A percentile compares a stretch with the other conserved stretches of the same genome.
Conservation (phyloP, 176 grass and related monocot species). For the Phoenix dactylifera region DNA sequence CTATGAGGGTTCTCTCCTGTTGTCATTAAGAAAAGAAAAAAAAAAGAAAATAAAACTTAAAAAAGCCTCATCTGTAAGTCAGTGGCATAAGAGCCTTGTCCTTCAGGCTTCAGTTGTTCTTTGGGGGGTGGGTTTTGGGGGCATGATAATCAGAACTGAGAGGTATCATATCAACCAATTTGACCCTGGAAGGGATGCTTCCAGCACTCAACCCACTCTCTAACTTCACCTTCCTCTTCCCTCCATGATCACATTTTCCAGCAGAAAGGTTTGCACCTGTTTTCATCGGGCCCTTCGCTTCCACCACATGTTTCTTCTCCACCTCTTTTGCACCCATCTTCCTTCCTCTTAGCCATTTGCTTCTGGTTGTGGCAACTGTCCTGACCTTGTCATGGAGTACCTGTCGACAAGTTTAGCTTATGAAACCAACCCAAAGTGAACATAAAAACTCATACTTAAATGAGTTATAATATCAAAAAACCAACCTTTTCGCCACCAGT, state of each 20-base stretch:
- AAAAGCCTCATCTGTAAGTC: neutral
- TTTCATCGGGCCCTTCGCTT: slow-evolving; percentile 9
- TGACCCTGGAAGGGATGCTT: slow-evolving; percentile 6
- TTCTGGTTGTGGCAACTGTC: neutral
- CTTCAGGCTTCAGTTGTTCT: slow-evolving; percentile 51
- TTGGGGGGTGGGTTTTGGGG: slow-evolving; percentile 48
- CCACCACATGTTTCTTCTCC: neutral
- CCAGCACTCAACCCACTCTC: slow-evolving; percentile 23
- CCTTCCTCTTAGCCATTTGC: neutral
- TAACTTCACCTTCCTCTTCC: slow-evolving; percentile 19
- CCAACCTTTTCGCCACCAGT: neutral
- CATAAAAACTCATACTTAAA: too few relatives aligned
- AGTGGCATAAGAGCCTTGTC: slow-evolving; percentile 19
- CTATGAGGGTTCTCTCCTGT: slow-evolving; percentile 8
- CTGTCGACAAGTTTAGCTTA: neutral
- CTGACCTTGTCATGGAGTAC: neutral
- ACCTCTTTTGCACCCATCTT: slow-evolving; percentile 5
- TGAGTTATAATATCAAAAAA: neutral
- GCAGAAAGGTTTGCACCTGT: slow-evolving; percentile 43
- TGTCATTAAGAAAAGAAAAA: neutral
- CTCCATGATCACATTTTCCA: neutral
- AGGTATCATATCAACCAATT: slow-evolving; percentile 29
- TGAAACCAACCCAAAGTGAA: too few relatives aligned
- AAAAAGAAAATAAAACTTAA: neutral
- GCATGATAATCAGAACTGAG: slow-evolving; percentile 20